A percentile compares a stretch with the other conserved stretches of the same genome.
Evolutionary conservation across 2,329 filamentous ascomycete species (phyloP).

Genomic region (Mollisia scopiformis): DNA sequence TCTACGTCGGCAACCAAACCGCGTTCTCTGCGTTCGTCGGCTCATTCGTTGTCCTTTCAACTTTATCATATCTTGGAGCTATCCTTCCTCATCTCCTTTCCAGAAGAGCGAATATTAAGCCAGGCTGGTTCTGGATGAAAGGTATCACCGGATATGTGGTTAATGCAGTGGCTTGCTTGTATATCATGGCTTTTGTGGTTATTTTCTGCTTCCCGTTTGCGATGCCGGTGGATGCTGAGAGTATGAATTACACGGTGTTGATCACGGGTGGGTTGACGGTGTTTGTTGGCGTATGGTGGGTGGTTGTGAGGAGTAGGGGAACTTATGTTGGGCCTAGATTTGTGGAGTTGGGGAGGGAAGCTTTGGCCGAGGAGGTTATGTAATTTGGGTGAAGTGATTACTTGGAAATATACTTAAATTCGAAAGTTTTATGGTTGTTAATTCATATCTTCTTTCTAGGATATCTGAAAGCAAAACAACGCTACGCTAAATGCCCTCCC

Average conservation of each 20-base stretch:
- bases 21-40: conserved; percentile 69
- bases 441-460: not conserved
- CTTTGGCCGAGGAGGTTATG: conserved; percentile 7
- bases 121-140: conserved; percentile 61
- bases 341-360: conserved; percentile 5
- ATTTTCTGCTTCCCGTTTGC: conserved; percentile 63
- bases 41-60: conserved; percentile 55
- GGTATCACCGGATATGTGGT: conserved; percentile 50
- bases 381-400: not conserved
- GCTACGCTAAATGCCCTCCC: not conserved
- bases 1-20: conserved; percentile 65
- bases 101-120: conserved; percentile 45
- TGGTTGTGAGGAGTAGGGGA: conserved; percentile 28
- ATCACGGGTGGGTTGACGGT: conserved; percentile 47
- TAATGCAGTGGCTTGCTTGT: conserved; percentile 53
- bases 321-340: conserved; percentile 8
- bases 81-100: conserved; percentile 59
- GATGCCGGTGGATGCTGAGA: conserved; percentile 45
- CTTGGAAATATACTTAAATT: not conserved
- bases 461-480: not conserved
- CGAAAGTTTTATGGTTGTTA: not conserved
- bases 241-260: conserved; percentile 55
- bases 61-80: conserved; percentile 61
- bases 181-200: conserved; percentile 62
- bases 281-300: conserved; percentile 45